These are phyloP conservation scores for Crucihimalaya himalaica DNA, from an alignment of 345 rosid genomes.

Conservation along the genomic window DNA sequence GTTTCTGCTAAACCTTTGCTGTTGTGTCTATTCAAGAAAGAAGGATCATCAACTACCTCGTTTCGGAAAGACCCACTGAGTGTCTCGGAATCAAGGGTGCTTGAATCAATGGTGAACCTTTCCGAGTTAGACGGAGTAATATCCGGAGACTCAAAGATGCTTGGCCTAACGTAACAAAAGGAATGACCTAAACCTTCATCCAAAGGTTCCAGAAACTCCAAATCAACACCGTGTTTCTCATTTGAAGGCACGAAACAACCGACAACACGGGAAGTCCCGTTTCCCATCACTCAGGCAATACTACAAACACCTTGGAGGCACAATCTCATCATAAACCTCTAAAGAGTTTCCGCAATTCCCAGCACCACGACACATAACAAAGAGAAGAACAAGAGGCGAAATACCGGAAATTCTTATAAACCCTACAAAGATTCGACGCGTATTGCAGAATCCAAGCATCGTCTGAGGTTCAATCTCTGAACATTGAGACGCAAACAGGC, in stretches of 20 bases:
- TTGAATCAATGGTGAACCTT: constrained; percentile 94
- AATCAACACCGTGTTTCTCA: constrained; percentile 79
- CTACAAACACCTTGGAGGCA: constrained; percentile 43
- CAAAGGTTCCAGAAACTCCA: constrained; percentile 78
- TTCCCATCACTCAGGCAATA: constrained; percentile 64
- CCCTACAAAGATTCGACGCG: constrained; percentile 59
- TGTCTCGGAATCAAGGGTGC: constrained; percentile 89
- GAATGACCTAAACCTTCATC: constrained; percentile 99
- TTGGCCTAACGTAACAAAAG: constrained; percentile 92
- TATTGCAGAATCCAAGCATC: constrained; percentile 54
- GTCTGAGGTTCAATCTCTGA: constrained; percentile 50
- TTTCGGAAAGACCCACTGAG: constrained; percentile 84
- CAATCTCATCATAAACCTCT: constrained; percentile 39
- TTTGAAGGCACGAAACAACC: constrained; percentile 86
- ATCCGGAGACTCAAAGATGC: constrained; percentile 81
- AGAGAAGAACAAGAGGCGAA: constrained; percentile 46
- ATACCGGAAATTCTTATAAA: constrained; percentile 50
- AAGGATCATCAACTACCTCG: constrained; percentile 71
- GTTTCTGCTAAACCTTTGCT: constrained; percentile 74
- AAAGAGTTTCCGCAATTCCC: constrained; percentile 50
- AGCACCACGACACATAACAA: constrained; percentile 58
- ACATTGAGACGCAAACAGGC: constrained; percentile 25
- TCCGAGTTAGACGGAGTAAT: constrained; percentile 91
- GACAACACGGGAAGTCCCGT: constrained; percentile 92
- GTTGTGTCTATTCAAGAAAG: constrained; percentile 51